Evolutionary conservation across 345 rosid genomes (phyloP), one percentile per base, ranked within the genome.

Genomic region (Excoecaria cochinchinensis): DNA sequence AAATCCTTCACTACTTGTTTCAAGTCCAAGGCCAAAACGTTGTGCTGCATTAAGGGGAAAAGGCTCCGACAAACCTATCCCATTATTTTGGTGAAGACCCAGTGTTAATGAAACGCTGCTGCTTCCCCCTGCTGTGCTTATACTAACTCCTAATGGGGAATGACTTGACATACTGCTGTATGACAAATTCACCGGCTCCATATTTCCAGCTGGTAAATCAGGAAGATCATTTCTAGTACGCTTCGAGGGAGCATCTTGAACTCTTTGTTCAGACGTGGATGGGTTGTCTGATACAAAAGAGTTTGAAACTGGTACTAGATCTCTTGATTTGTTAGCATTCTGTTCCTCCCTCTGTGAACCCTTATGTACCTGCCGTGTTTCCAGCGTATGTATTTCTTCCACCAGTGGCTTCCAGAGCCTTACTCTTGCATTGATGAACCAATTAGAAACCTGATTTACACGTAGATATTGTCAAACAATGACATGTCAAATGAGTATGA

Each of bases 381-480:
- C 83, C 22, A 80, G 80, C 77, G 68, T 67, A 62, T 80, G 75
- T 48, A 80, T 70, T 73, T 80, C 83, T 73, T 80, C 83, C 71
- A 80, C 83, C 83, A 80, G 76, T 56, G 83, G 83, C 71, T 80
- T 80, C 83, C 83, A 80, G 40, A 80, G 74, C 63, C 83, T 68
- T 15, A 80, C 83, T 68, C 83, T 72, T 59, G 83, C 83, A 56
- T 80, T 80, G 13, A 80, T 80, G 40, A 80, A 80, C 83, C 80
- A 80, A 73, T 80, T 80, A n/a, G 83, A 80, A n/a, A 80, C 83
- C 83, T 80, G 74, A 76, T 87, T 91, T 90, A 68, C 89, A 84
- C 17, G 88, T 89, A 31, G 1, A 69, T 51, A 36, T 17, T 51
- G 31, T 53, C 73, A 50, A 65, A 42, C 40, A 19, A 53, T 36